These are phyloP conservation scores for Porpolomopsis calyptriformis DNA, from an alignment of 768 basidiomycete genomes.

Conservation along the genomic window DNA sequence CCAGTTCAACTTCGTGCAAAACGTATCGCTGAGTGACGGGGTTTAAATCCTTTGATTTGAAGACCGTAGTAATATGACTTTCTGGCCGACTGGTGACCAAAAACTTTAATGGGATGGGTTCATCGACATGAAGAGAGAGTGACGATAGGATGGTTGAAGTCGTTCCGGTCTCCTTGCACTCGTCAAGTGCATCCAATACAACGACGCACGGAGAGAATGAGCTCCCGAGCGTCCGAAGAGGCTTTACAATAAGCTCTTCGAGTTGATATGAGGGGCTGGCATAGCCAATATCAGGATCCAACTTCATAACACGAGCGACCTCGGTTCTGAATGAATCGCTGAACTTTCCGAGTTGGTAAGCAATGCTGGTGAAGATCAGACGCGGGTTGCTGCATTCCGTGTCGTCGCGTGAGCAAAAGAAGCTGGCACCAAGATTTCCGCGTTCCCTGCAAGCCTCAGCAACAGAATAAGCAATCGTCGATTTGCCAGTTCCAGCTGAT, in stretches of 20 bases:
- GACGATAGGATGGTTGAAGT: constrained; percentile 6
- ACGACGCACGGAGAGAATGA: constrained; percentile 8
- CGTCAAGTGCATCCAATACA: constrained; percentile 22
- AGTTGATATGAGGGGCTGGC: constrained; percentile 12
- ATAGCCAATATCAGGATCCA: constrained; percentile 12
- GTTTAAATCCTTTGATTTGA: neutral
- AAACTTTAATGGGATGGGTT: constrained; percentile 10
- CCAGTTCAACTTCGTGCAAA: constrained; percentile 4
- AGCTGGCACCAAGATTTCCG: constrained; percentile 20
- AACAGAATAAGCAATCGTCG: constrained; percentile 18
- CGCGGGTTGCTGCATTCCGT: constrained; percentile 14
- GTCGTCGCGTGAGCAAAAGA: constrained; percentile 26
- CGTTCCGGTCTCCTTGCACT: constrained; percentile 13
- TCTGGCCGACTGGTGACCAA: constrained; percentile 22
- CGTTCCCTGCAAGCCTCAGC: constrained; percentile 12
- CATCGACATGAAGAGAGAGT: constrained; percentile 2
- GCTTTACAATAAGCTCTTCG: constrained; percentile 9
- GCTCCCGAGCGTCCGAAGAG: neutral
- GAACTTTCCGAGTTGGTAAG: constrained; percentile 18
- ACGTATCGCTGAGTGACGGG: neutral
- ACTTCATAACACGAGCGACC: constrained; percentile 9
- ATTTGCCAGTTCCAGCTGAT: constrained; percentile 17
- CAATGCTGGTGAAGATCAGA: constrained; percentile 22
- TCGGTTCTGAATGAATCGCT: constrained; percentile 2
- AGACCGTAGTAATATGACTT: constrained; percentile 11